Conservation (phyloP, 208 protist species). For the Sergeia podlipaevii region DNA sequence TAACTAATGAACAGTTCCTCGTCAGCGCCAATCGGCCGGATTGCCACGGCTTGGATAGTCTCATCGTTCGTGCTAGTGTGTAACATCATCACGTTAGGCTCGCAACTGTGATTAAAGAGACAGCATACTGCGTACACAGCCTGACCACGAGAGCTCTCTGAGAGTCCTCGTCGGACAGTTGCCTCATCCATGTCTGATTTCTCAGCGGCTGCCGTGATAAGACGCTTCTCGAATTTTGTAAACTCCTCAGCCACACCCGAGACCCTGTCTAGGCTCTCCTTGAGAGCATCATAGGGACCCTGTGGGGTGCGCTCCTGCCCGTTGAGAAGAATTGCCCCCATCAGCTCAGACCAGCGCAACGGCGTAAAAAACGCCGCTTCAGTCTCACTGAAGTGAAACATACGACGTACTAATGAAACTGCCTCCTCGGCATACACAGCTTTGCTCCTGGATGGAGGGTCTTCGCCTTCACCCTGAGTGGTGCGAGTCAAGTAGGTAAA, state of each 20-base stretch:
- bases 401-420: constrained; percentile 17
- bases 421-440: constrained; percentile 23
- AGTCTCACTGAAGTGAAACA: constrained; percentile 32
- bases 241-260: constrained; percentile 15
- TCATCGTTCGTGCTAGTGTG: constrained; percentile 52
- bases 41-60: constrained; percentile 49
- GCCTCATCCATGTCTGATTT: too few species aligned
- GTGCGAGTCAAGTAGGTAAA: constrained; percentile 56
- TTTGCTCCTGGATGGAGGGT: constrained; percentile 14
- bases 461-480: constrained; percentile 4
- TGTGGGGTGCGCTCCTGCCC: constrained; percentile 69
- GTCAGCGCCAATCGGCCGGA: constrained; percentile 45
- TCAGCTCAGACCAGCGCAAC: constrained; percentile 39
- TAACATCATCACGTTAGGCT: constrained; percentile 62
- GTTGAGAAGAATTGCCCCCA: constrained; percentile 77
- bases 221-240: constrained; percentile 24
- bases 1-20: constrained; percentile 79
- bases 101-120: constrained; percentile 81
- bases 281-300: constrained; percentile 41
- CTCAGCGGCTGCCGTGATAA: constrained; percentile 7
- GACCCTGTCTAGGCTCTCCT: constrained; percentile 20
- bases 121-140: constrained; percentile 64
- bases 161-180: constrained; percentile 9
- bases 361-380: constrained; percentile 28
- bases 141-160: constrained; percentile 43